Evolutionary conservation across 805 yeast genomes (phyloP), one percentile per base, ranked within the genome.

Genomic region (Torulaspora maleeae): DNA sequence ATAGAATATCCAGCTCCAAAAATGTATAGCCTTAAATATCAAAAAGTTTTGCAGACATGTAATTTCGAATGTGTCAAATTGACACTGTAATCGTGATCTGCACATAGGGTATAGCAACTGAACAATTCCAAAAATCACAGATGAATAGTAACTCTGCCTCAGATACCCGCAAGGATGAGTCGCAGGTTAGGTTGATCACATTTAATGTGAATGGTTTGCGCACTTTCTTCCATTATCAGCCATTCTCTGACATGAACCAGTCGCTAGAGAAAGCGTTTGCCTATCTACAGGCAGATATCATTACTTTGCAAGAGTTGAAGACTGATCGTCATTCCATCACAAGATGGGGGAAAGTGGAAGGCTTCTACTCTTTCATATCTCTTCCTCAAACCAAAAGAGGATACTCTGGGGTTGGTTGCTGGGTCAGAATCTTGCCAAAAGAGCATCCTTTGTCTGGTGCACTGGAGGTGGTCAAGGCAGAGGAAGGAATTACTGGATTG

Each of bases 381-480:
- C 68, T 88, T 10, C 95, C 96, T 0, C 62, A 60, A 9, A 46
- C 60, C 2, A 85, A 80, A 59, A 85, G 80, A 58, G 98, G 98
- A 0, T 93, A 93, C 61, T 78, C 91, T 45, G 99, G 99, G 0
- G 97, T 91, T 1, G 95, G 90, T 0, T 76, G 91, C 2, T 91
- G 86, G 66, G 74, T 86, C 2, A 68, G 89, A 38, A 64, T 70
- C 2, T 79, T 83, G 1, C 54, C 58, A 1, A 66, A 64, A 0
- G 64, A 62, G 9, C 85, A 82, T 20, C 63, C 75, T 0, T 59
- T 63, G 1, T 36, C 51, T 17, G 58, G 61, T 15, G 60, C 73
- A 2, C 59, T 89, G 20, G 66, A 72, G 2, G 87, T 88, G 1
- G 41, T 76, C 2, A 79, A 77, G 51, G 96, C 90, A 0, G 98